Percentiles rank a stretch among this genome's conserved stretches.
These are phyloP conservation scores for Neurospora sp. DNA, from an alignment of 2,329 filamentous ascomycete species.

Conservation along the genomic window DNA sequence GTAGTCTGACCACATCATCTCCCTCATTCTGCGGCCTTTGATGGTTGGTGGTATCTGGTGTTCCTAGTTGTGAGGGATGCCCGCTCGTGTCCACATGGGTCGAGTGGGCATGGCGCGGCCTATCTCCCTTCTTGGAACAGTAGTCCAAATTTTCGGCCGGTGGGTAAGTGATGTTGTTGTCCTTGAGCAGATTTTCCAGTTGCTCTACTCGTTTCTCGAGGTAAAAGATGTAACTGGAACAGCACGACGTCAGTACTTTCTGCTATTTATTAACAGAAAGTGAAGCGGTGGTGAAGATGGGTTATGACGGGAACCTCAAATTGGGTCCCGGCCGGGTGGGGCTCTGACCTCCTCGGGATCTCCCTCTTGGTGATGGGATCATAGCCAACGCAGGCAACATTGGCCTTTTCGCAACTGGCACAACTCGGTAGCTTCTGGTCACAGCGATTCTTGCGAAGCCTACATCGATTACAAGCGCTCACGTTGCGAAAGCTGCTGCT, in stretches of 20 bases:
- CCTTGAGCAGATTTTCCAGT: conserved; percentile 65
- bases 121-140: conserved; percentile 39
- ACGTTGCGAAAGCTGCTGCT: conserved; percentile 73
- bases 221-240: conserved; percentile 80
- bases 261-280: conserved; percentile 1
- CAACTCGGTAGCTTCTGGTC: conserved; percentile 89
- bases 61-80: conserved; percentile 24
- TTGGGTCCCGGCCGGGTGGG: not conserved
- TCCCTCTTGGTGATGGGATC: conserved; percentile 95
- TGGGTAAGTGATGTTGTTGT: conserved; percentile 62
- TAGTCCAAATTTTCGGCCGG: conserved; percentile 61
- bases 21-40: conserved; percentile 36
- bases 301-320: not conserved
- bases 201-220: conserved; percentile 79
- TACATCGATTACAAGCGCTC: conserved; percentile 87
- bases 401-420: conserved; percentile 86
- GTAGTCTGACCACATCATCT: conserved; percentile 47
- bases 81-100: conserved; percentile 24
- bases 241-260: not conserved
- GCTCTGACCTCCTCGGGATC: conserved; percentile 77
- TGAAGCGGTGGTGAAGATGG: not conserved
- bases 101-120: conserved; percentile 24
- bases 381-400: conserved; percentile 85
- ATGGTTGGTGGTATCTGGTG: conserved; percentile 11
- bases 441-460: conserved; percentile 86